Evolutionary conservation across 306 rosid species (phyloP), one percentile per base, ranked within the genome.

Genomic region (Echinosophora koreensis): DNA sequence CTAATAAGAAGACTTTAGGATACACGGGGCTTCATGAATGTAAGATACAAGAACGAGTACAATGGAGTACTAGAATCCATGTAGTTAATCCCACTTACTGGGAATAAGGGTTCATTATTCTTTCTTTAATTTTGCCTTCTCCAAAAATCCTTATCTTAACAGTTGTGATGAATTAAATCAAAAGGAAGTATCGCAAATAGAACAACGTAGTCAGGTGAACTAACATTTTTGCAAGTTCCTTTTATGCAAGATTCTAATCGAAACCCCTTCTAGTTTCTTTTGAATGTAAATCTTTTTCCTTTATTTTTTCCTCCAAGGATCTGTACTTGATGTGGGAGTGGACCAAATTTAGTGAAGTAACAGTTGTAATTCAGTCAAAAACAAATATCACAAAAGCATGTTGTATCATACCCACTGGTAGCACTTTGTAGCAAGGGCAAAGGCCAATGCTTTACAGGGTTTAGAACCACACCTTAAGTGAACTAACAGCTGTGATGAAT

Each of bases 401-500:
- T 57, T 38, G 77, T 15, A 70, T 4, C 27, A 30, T 15, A 69
- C 54, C 18, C 44, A 22, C 22, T 6, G 15, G 68, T 60, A 69
- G 22, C 65, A 22, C 58, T 61, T 47, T 47, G 62, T 10, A 44
- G 55, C 59, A 6, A 46, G 30, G 16, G 69, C 10, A 57, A 46
- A 38, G 32, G 42, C 4, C 12, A 35, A 35, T 8, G 14, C 35
- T 27, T 28, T 2, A 55, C 9, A 52, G 51, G 35, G 34, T 54
- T 67, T 77, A 56, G 68, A 56, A 13, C 16, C 14, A 66, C 16
- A 46, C 6, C 51, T 47, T 50, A 13, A 14, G 55, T 15, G 55
- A 70, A 39, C 34, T 30, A 71, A 51, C 49, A 17, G 64, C 41
- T 57, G 17, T 38, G 62, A 77, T 49, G 56, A 77, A 66, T 28